phyloP scores from a whole-genome alignment of 192 early-diverging fungal species.

The Coemansia sp. region DNA sequence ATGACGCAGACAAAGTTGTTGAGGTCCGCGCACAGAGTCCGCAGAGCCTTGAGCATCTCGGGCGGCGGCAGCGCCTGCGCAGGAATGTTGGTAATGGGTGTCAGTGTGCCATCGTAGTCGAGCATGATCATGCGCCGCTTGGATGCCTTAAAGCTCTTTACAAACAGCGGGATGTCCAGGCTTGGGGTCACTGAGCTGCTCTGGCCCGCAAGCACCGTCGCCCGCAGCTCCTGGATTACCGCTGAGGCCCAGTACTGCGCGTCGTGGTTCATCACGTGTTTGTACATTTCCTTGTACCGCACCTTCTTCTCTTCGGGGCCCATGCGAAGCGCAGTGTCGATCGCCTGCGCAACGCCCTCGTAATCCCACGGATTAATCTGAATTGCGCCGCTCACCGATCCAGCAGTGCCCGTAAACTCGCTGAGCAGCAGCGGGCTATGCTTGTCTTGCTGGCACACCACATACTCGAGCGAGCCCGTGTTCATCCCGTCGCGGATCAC shows the following conservation, averaged over 20 bases:
- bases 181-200: slow-evolving; percentile 26
- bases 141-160: slow-evolving; percentile 36
- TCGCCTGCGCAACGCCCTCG: slow-evolving; percentile 80
- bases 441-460: slow-evolving; percentile 87
- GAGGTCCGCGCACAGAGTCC: slow-evolving; percentile 68
- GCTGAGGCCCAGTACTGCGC: slow-evolving; percentile 84
- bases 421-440: slow-evolving; percentile 86
- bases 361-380: slow-evolving; percentile 98
- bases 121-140: slow-evolving; percentile 85
- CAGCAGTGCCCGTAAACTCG: slow-evolving; percentile 97
- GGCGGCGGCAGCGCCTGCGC: slow-evolving; percentile 76
- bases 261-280: slow-evolving; percentile 78
- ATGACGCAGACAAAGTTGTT: slow-evolving; percentile 87
- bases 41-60: slow-evolving; percentile 76
- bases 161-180: slow-evolving; percentile 26
- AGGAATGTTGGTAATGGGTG: slow-evolving; percentile 84
- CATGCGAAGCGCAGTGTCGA: slow-evolving; percentile 85
- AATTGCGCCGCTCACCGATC: slow-evolving; percentile 77
- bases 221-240: slow-evolving; percentile 74
- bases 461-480: slow-evolving; percentile 90
- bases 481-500: slow-evolving; percentile 97
- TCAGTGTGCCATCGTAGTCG: slow-evolving; percentile 97
- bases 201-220: slow-evolving; percentile 46
- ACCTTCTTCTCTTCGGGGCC: slow-evolving; percentile 63
- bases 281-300: slow-evolving; percentile 64